A percentile compares a stretch with the other conserved stretches of the same genome.
These are phyloP conservation scores for Hanseniaspora meyeri DNA, from an alignment of 805 yeast species.

Conservation along the genomic window DNA sequence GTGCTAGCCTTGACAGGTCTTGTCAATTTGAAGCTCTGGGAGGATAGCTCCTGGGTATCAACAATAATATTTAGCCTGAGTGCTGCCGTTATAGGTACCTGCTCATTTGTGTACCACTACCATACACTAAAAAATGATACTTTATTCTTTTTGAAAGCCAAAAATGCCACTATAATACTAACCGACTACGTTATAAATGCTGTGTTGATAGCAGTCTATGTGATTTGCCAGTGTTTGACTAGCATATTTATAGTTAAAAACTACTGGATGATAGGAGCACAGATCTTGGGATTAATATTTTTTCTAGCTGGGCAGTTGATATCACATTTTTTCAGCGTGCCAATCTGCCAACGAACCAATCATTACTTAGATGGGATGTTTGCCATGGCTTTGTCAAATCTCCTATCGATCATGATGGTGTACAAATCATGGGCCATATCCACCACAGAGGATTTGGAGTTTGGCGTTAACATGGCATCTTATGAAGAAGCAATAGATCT, in stretches of 20 bases:
- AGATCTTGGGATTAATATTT: slow-evolving; percentile 55
- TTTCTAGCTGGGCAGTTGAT: slow-evolving; percentile 72
- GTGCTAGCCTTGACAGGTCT: slow-evolving; percentile 62
- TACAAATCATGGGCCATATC: slow-evolving; percentile 95
- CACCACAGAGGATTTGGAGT: slow-evolving; percentile 88
- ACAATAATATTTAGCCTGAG: slow-evolving; percentile 43
- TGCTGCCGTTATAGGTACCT: slow-evolving; percentile 45
- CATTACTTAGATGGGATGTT: slow-evolving; percentile 88
- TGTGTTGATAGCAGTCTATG: slow-evolving; percentile 46
- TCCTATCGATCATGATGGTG: slow-evolving; percentile 83
- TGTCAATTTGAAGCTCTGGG: slow-evolving; percentile 83
- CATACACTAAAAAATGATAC: slow-evolving; percentile 34
- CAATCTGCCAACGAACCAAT: slow-evolving; percentile 55
- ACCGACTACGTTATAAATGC: slow-evolving; percentile 65
- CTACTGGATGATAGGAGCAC: slow-evolving; percentile 86
- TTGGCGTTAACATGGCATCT: slow-evolving; percentile 49
- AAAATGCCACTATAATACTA: slow-evolving; percentile 50
- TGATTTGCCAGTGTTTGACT: slow-evolving; percentile 54
- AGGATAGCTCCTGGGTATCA: slow-evolving; percentile 70
- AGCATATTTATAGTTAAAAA: slow-evolving; percentile 57
- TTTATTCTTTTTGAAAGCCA: background rate
- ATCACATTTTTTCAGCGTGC: slow-evolving; percentile 52
- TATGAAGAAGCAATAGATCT: background rate
- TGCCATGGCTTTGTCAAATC: slow-evolving; percentile 67
- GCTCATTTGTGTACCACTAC: slow-evolving; percentile 61